Evolutionary conservation across 441 rosid species (phyloP).

Genomic region (Eutrema salsugineum): DNA sequence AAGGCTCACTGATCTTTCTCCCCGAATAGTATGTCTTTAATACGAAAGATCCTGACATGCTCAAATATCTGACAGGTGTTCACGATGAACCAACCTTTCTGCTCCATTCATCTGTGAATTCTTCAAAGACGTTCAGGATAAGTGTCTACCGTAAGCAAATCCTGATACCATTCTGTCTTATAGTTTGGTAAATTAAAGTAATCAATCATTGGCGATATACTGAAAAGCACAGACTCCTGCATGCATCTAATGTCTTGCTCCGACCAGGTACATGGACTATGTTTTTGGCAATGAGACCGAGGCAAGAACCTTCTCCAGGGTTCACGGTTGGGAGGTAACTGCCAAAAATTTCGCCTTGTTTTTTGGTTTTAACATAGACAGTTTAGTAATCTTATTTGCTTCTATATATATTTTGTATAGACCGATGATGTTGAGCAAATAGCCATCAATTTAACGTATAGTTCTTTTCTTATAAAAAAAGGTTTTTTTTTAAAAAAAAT

Average conservation of each 20-base stretch:
- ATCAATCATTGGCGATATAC: neutral
- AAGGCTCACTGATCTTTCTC: neutral
- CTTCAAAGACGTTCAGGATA: constrained; percentile 85
- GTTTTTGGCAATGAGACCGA: constrained; percentile 96
- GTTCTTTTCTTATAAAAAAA: too few species aligned
- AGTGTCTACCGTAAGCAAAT: constrained; percentile 63
- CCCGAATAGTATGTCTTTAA: neutral
- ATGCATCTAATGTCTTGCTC: constrained; percentile 8
- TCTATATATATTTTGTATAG: constrained; percentile 38
- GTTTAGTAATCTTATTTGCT: neutral
- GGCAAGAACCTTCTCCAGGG: constrained; percentile 85
- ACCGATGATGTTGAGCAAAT: constrained; percentile 90
- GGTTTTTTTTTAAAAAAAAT: too few species aligned
- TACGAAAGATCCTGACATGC: constrained; percentile 10
- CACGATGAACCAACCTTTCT: constrained; percentile 91
- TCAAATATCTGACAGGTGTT: constrained; percentile 52
- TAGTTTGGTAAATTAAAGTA: neutral
- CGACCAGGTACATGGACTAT: constrained; percentile 74
- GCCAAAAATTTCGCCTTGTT: neutral
- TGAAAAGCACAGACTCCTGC: neutral
- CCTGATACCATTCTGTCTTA: neutral
- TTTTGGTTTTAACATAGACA: neutral
- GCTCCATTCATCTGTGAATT: constrained; percentile 98
- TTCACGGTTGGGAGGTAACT: constrained; percentile 97
- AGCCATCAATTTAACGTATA: too few species aligned